Percentiles rank a stretch among this genome's conserved stretches.
phyloP scores from a whole-genome alignment of 2,329 filamentous ascomycete genomes.

The Seiridium cupressi region DNA sequence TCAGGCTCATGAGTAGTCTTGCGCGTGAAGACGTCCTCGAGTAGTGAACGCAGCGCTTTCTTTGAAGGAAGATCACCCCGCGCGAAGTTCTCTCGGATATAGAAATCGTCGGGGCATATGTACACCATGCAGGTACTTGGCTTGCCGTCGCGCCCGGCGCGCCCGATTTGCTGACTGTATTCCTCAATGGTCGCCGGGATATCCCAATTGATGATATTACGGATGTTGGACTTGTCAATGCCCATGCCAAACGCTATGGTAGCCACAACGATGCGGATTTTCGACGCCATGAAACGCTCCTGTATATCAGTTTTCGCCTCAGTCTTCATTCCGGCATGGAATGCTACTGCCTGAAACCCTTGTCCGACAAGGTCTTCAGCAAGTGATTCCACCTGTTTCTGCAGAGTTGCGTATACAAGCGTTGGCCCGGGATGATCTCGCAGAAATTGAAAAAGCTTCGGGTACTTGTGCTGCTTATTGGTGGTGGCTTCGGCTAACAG shows the following conservation, averaged over 20 bases:
- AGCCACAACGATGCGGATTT: slow-evolving; percentile 46
- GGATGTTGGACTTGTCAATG: slow-evolving; percentile 54
- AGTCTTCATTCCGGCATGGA: slow-evolving; percentile 49
- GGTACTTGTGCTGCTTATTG: slow-evolving; percentile 42
- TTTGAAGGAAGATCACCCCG: slow-evolving; percentile 57
- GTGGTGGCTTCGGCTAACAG: slow-evolving; percentile 46
- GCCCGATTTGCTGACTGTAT: slow-evolving; percentile 57
- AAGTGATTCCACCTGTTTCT: slow-evolving; percentile 48
- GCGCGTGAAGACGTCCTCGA: slow-evolving; percentile 49
- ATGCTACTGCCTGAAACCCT: slow-evolving; percentile 41
- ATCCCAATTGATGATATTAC: slow-evolving; percentile 53
- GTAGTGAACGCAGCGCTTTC: slow-evolving; percentile 42
- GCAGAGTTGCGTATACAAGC: slow-evolving; percentile 60
- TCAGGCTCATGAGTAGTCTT: slow-evolving; percentile 27
- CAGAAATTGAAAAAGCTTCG: slow-evolving; percentile 46
- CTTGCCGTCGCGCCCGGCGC: slow-evolving; percentile 53
- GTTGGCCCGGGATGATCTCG: slow-evolving; percentile 50
- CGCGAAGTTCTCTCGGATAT: slow-evolving; percentile 57
- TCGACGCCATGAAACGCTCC: slow-evolving; percentile 48
- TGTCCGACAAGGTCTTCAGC: slow-evolving; percentile 33
- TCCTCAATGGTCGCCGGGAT: slow-evolving; percentile 51
- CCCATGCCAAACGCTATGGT: slow-evolving; percentile 62
- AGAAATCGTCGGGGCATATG: slow-evolving; percentile 55
- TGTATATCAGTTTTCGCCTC: slow-evolving; percentile 44
- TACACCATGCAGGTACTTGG: slow-evolving; percentile 56